Conservation (phyloP, 1,284 basidiomycete genomes). For the Leccinum fuscescens region DNA sequence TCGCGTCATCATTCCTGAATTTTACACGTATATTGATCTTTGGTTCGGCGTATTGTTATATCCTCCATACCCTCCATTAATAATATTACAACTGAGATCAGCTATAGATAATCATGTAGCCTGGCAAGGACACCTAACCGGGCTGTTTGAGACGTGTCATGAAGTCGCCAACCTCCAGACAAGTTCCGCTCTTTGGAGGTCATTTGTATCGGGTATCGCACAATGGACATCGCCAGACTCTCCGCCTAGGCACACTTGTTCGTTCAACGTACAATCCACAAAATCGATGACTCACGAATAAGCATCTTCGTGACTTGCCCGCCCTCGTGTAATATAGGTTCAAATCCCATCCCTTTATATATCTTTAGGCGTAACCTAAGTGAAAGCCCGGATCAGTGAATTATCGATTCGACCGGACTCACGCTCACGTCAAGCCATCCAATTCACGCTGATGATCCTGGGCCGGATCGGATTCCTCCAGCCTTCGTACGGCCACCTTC, state of each 20-base stretch:
- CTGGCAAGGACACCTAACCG: not conserved
- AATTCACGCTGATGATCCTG: slow-evolving; percentile 64
- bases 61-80: slow-evolving; percentile 5
- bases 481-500: slow-evolving; percentile 55
- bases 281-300: slow-evolving; percentile 48
- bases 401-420: not conserved
- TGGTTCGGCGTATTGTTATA: slow-evolving; percentile 10
- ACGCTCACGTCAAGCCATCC: slow-evolving; percentile 65
- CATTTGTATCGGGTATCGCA: slow-evolving; percentile 32
- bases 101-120: not conserved
- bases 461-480: slow-evolving; percentile 71
- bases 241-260: slow-evolving; percentile 40
- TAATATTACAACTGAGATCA: slow-evolving; percentile 1
- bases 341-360: slow-evolving; percentile 68
- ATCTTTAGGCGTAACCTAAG: slow-evolving; percentile 61
- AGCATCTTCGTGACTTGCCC: slow-evolving; percentile 58
- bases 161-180: slow-evolving; percentile 61
- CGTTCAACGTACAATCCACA: not conserved
- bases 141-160: slow-evolving; percentile 30
- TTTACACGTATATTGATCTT: slow-evolving; percentile 3
- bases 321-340: slow-evolving; percentile 55
- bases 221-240: slow-evolving; percentile 62
- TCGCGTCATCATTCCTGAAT: slow-evolving; percentile 10
- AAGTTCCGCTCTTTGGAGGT: slow-evolving; percentile 38
- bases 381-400: slow-evolving; percentile 7